Conservation (phyloP, 176 grass and related monocot genomes). For the Musa troglodytarum region DNA sequence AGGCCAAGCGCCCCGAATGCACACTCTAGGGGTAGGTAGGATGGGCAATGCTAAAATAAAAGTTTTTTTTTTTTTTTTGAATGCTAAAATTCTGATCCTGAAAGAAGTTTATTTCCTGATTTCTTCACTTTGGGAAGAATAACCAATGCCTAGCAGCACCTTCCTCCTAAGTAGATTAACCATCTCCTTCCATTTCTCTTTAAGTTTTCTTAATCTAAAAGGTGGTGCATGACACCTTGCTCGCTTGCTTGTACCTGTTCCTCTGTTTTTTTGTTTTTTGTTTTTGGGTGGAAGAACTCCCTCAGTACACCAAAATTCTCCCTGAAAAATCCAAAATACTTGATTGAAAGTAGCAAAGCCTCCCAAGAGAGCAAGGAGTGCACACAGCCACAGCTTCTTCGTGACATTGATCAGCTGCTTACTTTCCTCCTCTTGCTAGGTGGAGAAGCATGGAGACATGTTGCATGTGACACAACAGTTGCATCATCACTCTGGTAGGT, state of each 20-base stretch:
- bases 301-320: constrained; percentile 15
- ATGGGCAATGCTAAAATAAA: too few species aligned
- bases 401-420: constrained; percentile 21
- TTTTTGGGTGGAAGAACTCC: not conserved
- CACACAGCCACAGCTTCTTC: not conserved
- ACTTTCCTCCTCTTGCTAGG: constrained; percentile 63
- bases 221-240: too few species aligned
- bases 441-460: constrained; percentile 22
- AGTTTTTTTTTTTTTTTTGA: not conserved
- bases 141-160: not conserved
- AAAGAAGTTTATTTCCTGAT: not conserved
- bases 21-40: too few species aligned
- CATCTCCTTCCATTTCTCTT: not conserved
- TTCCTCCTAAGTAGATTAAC: not conserved
- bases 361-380: not conserved
- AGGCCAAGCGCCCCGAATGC: too few species aligned
- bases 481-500: constrained; percentile 50
- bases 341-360: constrained; percentile 10
- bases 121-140: not conserved
- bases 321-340: constrained; percentile 13
- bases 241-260: too few species aligned
- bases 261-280: not conserved
- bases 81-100: not conserved
- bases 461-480: constrained; percentile 41
- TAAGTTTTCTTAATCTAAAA: not conserved